Conservation (phyloP, 192 early-diverging fungal genomes). For the Dissophora globulifera region DNA sequence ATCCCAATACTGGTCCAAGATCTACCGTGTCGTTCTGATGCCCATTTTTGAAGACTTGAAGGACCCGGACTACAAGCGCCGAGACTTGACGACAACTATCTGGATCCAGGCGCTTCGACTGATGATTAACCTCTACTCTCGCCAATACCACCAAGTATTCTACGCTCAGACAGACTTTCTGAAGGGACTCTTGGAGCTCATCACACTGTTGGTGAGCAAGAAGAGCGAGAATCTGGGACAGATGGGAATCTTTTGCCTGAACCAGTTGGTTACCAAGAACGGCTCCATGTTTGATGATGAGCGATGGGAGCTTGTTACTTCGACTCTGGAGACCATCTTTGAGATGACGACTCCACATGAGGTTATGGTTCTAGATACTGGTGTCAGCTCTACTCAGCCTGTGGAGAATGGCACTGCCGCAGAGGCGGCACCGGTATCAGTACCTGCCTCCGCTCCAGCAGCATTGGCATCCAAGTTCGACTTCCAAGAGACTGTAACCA, state of each 20-base stretch:
- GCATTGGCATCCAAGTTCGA: slow-evolving; percentile 61
- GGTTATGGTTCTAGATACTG: slow-evolving; percentile 67
- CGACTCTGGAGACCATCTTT: slow-evolving; percentile 78
- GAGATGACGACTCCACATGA: slow-evolving; percentile 85
- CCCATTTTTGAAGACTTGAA: slow-evolving; percentile 93
- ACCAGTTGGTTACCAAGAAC: slow-evolving; percentile 88
- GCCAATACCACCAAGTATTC: slow-evolving; percentile 77
- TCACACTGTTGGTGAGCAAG: slow-evolving; percentile 53
- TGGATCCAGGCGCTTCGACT: slow-evolving; percentile 91
- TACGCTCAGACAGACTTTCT: slow-evolving; percentile 79
- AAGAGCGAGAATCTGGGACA: slow-evolving; percentile 90
- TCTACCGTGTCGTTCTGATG: slow-evolving; percentile 86
- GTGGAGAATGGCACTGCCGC: not conserved
- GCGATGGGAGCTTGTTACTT: slow-evolving; percentile 81
- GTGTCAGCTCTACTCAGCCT: not conserved
- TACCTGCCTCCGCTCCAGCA: not conserved
- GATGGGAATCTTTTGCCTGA: slow-evolving; percentile 90
- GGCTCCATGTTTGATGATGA: slow-evolving; percentile 73
- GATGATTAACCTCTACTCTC: slow-evolving; percentile 84
- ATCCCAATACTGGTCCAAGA: slow-evolving; percentile 82
- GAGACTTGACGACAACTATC: slow-evolving; percentile 87
- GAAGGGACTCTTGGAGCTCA: slow-evolving; percentile 80
- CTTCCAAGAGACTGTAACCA: slow-evolving; percentile 88
- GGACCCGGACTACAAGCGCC: slow-evolving; percentile 79
- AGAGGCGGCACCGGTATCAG: slow-evolving; percentile 1